Conservation (phyloP, 208 protist genomes). For the Acanthamoeba rhysodes region DNA sequence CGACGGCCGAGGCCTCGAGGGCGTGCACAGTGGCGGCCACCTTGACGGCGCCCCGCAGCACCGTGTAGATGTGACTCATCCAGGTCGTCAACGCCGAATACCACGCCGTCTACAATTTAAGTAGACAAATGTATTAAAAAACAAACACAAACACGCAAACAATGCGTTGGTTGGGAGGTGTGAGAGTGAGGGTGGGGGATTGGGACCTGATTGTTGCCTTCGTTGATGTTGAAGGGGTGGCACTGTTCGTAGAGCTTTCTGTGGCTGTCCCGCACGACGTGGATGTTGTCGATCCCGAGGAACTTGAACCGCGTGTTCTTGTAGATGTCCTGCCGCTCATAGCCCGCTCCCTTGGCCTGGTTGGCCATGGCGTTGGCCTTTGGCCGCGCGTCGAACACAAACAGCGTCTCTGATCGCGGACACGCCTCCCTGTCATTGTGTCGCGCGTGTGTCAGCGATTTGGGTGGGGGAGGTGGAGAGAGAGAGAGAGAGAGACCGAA, state of each 20-base stretch:
- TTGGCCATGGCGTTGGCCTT: slow-evolving; percentile 71
- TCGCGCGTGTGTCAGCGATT: neutral
- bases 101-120: neutral
- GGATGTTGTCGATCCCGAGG: slow-evolving; percentile 71
- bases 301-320: slow-evolving; percentile 55
- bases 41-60: slow-evolving; percentile 10
- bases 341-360: slow-evolving; percentile 66
- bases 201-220: neutral
- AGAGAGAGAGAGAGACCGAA: neutral
- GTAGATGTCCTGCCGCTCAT: slow-evolving; percentile 33
- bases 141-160: too few relatives aligned
- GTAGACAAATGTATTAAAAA: too few relatives aligned
- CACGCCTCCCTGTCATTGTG: neutral
- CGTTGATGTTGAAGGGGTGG: slow-evolving; percentile 15
- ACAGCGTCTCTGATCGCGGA: slow-evolving; percentile 40
- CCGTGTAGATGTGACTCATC: slow-evolving; percentile 54
- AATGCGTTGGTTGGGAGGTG: neutral
- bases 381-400: slow-evolving; percentile 65
- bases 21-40: slow-evolving; percentile 10
- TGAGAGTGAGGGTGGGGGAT: neutral
- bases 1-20: neutral
- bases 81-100: slow-evolving; percentile 4
- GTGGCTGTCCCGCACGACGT: slow-evolving; percentile 67
- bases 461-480: neutral
- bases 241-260: slow-evolving; percentile 30